Percentiles rank a stretch among this genome's conserved stretches.
phyloP scores from a whole-genome alignment of 225 moss, liverwort and hornwort genomes.

The Takakia lepidozioides region DNA sequence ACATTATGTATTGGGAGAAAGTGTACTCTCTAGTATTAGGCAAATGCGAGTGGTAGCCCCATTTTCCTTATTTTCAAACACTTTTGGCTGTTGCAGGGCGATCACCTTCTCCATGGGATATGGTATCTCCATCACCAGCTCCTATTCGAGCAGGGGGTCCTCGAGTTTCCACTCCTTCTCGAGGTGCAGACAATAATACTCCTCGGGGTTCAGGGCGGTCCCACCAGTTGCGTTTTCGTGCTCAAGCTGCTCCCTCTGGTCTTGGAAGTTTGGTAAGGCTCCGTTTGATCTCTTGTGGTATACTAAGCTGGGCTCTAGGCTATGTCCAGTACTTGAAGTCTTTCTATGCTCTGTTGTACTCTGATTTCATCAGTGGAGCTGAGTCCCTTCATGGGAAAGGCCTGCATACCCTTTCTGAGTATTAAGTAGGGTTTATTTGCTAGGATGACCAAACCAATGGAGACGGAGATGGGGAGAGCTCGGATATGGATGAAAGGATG shows the following conservation, averaged over 20 bases:
- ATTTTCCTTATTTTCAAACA: too few relatives aligned
- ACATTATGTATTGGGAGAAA: too few relatives aligned
- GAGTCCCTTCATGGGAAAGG: too few relatives aligned
- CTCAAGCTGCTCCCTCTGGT: slow-evolving; percentile 46
- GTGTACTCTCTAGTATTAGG: too few relatives aligned
- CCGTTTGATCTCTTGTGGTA: too few relatives aligned
- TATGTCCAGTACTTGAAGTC: neutral
- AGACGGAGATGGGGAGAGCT: slow-evolving; percentile 30
- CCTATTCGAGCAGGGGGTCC: slow-evolving; percentile 80
- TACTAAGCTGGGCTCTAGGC: neutral
- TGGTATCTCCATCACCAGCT: slow-evolving; percentile 79
- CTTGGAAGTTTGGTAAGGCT: slow-evolving; percentile 51
- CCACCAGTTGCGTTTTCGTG: slow-evolving; percentile 70
- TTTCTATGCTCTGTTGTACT: neutral
- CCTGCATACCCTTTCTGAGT: too few relatives aligned
- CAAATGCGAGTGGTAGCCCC: too few relatives aligned
- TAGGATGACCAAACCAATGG: slow-evolving; percentile 20
- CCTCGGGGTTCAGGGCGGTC: slow-evolving; percentile 38
- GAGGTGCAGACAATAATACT: slow-evolving; percentile 30
- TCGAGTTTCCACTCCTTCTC: slow-evolving; percentile 35
- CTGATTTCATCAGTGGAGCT: too few relatives aligned
- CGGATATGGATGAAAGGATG: slow-evolving; percentile 70
- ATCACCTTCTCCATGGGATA: slow-evolving; percentile 93
- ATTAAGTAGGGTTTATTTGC: slow-evolving; percentile 7
- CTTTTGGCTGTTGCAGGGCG: slow-evolving; percentile 28